Percentiles rank a stretch among this genome's conserved stretches.
Conservation (phyloP, 176 grass and related monocot genomes). For the Oryza meridionalis region DNA sequence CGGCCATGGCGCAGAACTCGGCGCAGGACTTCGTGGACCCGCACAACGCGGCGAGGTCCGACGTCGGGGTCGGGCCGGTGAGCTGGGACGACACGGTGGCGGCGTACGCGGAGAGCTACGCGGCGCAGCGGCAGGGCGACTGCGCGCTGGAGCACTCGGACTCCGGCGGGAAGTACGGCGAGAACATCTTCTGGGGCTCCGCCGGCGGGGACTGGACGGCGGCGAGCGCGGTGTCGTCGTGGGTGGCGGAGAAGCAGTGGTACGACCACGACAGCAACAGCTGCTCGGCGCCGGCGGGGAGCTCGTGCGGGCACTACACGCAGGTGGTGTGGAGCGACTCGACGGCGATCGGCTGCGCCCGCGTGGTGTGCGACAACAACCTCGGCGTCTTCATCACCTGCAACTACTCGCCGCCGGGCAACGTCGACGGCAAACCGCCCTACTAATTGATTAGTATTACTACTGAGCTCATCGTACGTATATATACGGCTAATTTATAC, state of each 20-base stretch:
- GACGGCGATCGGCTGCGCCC: no score
- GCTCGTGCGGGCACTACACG: no score
- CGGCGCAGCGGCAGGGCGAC: constrained; percentile 12
- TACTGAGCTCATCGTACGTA: no score
- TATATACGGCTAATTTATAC: no score
- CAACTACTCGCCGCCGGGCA: not conserved
- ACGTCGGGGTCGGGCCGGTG: constrained; percentile 30
- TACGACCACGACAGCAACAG: no score
- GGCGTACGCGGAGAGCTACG: constrained; percentile 44
- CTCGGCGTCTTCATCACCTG: no score
- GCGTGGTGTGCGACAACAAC: no score
- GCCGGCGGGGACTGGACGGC: not conserved
- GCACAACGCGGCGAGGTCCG: constrained; percentile 45
- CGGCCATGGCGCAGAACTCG: constrained; percentile 33
- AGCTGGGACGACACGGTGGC: constrained; percentile 44
- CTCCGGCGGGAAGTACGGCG: constrained; percentile 39
- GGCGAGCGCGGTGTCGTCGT: no score
- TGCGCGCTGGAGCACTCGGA: constrained; percentile 41
- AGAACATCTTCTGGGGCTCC: constrained; percentile 45
- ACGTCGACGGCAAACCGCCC: not conserved
- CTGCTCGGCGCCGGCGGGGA: no score
- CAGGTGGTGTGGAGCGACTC: no score
- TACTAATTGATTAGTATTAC: not conserved
- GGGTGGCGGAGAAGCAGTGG: no score
- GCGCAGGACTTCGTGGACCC: constrained; percentile 41